phyloP scores from a whole-genome alignment of 352 stramenopile genomes.

The Globisporangium nodosum region DNA sequence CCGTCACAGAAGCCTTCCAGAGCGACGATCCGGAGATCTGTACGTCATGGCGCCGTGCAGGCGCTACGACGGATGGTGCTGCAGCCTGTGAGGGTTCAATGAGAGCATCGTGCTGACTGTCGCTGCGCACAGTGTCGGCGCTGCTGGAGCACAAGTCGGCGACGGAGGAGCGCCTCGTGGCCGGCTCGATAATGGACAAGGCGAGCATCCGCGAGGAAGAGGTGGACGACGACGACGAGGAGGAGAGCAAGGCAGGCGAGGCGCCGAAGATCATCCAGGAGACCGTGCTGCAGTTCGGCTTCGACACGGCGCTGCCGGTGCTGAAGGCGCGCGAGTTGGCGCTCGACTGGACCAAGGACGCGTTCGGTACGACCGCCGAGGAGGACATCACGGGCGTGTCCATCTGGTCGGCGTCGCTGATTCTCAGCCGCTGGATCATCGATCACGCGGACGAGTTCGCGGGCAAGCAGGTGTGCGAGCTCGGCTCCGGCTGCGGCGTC shows the following conservation, averaged over 20 bases:
- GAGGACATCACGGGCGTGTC: conserved; percentile 86
- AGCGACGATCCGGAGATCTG: conserved; percentile 80
- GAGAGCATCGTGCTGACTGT: not conserved
- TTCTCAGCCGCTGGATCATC: conserved; percentile 82
- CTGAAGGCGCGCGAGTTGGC: conserved; percentile 74
- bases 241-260: not conserved
- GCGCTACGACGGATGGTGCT: not conserved
- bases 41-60: conserved; percentile 19
- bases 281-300: conserved; percentile 77
- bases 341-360: conserved; percentile 78
- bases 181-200: conserved; percentile 67
- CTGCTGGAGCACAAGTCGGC: conserved; percentile 78
- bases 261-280: conserved; percentile 75
- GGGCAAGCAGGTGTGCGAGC: conserved; percentile 73
- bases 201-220: conserved; percentile 61
- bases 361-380: conserved; percentile 71
- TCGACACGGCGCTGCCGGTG: conserved; percentile 44
- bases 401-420: conserved; percentile 85
- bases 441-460: conserved; percentile 55
- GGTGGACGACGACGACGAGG: conserved; percentile 39
- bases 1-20: conserved; percentile 80
- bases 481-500: conserved; percentile 81
- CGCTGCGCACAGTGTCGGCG: conserved; percentile 36
- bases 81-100: not conserved
- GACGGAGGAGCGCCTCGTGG: conserved; percentile 67